Evolutionary conservation across 1,139 yeast genomes (phyloP).

Genomic region (Yamadazyma blattariae): DNA sequence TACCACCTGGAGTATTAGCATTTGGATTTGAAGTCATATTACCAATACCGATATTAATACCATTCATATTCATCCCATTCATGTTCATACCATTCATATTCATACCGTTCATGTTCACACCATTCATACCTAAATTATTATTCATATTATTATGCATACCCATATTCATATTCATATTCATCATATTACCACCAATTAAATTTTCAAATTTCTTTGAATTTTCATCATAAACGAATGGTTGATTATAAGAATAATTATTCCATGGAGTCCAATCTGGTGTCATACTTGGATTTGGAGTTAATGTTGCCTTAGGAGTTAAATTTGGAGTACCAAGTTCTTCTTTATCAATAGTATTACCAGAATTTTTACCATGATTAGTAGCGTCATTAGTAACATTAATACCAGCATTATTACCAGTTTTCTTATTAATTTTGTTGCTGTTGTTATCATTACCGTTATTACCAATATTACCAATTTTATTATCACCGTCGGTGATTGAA

Average conservation of each 20-base stretch:
- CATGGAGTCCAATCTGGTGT: constrained; percentile 24
- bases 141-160: not conserved
- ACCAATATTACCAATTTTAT: too few relatives aligned
- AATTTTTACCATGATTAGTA: not conserved
- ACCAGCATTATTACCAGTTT: not conserved
- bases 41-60: constrained; percentile 16
- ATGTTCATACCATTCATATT: not conserved
- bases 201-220: constrained; percentile 1
- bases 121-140: not conserved
- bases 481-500: not conserved
- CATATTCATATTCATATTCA: not conserved
- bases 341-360: too few relatives aligned
- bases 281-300: constrained; percentile 7
- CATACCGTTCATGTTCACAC: not conserved
- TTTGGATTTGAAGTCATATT: too few relatives aligned
- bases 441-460: not conserved
- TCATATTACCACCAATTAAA: not conserved
- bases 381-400: not conserved
- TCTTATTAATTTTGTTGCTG: not conserved
- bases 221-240: constrained; percentile 25
- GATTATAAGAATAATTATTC: constrained; percentile 16
- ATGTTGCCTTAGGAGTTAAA: constrained; percentile 2
- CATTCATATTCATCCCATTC: not conserved
- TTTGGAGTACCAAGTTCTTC: constrained; percentile 1
- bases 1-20: too few relatives aligned